Evolutionary conservation across 352 stramenopile species (phyloP).

Genomic region (Globisporangium rhizosaccharum): DNA sequence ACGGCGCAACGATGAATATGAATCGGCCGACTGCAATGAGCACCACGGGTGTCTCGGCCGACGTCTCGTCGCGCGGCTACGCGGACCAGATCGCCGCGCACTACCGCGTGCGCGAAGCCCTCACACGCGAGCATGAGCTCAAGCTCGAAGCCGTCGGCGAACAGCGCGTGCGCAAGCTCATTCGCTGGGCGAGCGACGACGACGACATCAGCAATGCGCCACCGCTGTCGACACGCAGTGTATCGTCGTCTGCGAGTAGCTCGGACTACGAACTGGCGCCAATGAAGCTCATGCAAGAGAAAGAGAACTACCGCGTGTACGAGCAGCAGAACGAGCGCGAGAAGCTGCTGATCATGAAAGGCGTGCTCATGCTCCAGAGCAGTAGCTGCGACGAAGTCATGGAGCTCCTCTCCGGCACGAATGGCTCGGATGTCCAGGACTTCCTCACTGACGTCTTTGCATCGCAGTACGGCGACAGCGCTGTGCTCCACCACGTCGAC

Average conservation of each 20-base stretch:
- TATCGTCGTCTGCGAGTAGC: slow-evolving; percentile 16
- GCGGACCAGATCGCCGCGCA: slow-evolving; percentile 52
- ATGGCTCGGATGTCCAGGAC: slow-evolving; percentile 33
- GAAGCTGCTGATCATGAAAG: slow-evolving; percentile 64
- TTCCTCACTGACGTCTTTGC: slow-evolving; percentile 58
- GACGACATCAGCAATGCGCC: slow-evolving; percentile 30
- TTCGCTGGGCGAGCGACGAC: slow-evolving; percentile 59
- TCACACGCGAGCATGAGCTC: slow-evolving; percentile 34
- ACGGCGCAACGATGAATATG: slow-evolving; percentile 12
- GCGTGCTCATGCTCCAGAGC: slow-evolving; percentile 57
- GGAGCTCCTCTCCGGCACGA: slow-evolving; percentile 46
- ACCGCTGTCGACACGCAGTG: slow-evolving; percentile 19
- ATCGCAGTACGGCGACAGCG: slow-evolving; percentile 45
- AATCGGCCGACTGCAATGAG: slow-evolving; percentile 16
- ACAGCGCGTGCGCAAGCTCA: slow-evolving; percentile 48
- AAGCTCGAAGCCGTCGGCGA: slow-evolving; percentile 44
- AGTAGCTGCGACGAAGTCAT: slow-evolving; percentile 69
- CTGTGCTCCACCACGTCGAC: slow-evolving; percentile 48
- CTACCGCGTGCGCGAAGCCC: slow-evolving; percentile 44
- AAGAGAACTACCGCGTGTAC: slow-evolving; percentile 76
- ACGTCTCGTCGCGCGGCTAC: slow-evolving; percentile 34
- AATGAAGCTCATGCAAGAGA: slow-evolving; percentile 48
- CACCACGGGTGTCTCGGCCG: slow-evolving; percentile 20
- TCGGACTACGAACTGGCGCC: slow-evolving; percentile 2
- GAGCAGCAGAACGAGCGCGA: slow-evolving; percentile 50